Evolutionary conservation across 148 eudicot genomes (phyloP).

Genomic region (Polygonum aviculare): DNA sequence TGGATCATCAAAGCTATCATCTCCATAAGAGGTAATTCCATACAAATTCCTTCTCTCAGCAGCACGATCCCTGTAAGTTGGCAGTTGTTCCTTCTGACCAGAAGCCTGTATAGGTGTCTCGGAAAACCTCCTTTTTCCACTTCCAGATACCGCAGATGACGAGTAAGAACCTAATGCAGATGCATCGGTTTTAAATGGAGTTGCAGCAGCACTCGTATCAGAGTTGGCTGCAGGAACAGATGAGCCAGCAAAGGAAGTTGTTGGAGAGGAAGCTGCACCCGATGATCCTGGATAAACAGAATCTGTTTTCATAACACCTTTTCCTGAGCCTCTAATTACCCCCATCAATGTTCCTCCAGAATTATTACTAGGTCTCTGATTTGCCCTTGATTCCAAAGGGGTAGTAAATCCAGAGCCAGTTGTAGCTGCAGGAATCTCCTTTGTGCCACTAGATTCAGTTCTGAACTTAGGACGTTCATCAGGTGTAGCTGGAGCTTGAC

Average conservation of each 20-base stretch:
- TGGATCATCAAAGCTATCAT: constrained; percentile 58
- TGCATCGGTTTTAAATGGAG: constrained; percentile 76
- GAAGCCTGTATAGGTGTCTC: constrained; percentile 61
- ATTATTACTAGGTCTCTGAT: constrained; percentile 48
- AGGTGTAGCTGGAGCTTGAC: constrained; percentile 27
- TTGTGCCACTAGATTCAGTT: constrained; percentile 25
- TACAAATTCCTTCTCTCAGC: constrained; percentile 97
- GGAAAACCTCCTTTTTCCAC: constrained; percentile 90
- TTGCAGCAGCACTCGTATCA: constrained; percentile 33
- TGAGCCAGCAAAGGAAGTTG: constrained; percentile 12
- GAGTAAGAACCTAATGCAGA: constrained; percentile 74
- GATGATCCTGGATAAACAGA: constrained; percentile 37
- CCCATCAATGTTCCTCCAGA: constrained; percentile 70
- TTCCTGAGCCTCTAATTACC: constrained; percentile 82
- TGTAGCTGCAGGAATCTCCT: constrained; percentile 34
- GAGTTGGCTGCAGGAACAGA: constrained; percentile 19
- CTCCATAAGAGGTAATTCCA: constrained; percentile 61
- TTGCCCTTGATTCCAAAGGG: constrained; percentile 41
- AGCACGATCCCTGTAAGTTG: constrained; percentile 86
- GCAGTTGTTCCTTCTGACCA: constrained; percentile 55
- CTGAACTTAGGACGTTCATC: constrained; percentile 54
- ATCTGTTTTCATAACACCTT: constrained; percentile 60
- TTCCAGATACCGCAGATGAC: constrained; percentile 47
- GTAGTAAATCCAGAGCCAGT: constrained; percentile 27
- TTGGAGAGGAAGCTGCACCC: constrained; percentile 18